These are phyloP conservation scores for Plantago coronopus DNA, from an alignment of 305 asterid genomes.

Conservation along the genomic window DNA sequence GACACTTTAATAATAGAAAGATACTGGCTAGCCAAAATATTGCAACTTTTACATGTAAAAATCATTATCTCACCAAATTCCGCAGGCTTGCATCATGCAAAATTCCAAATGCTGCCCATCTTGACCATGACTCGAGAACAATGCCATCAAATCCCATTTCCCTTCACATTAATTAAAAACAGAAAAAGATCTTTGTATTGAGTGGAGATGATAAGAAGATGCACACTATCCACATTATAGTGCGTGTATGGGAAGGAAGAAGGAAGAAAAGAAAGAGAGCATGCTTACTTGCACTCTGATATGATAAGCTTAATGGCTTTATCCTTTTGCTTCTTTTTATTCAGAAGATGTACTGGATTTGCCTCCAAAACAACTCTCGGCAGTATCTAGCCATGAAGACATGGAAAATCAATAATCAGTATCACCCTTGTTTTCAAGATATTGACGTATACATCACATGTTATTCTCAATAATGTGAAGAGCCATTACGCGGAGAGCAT, in stretches of 20 bases:
- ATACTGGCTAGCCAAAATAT: constrained; percentile 12
- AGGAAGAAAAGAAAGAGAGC: constrained; percentile 20
- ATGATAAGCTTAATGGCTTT: constrained; percentile 55
- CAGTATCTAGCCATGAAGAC: constrained; percentile 42
- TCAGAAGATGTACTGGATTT: constrained; percentile 61
- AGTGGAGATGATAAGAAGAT: constrained; percentile 1
- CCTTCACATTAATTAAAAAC: constrained; percentile 37
- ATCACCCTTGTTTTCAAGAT: constrained; percentile 13
- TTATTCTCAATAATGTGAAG: background rate
- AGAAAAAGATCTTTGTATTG: constrained; percentile 7
- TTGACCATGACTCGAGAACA: constrained; percentile 98
- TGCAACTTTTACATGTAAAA: background rate
- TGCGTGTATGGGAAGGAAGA: constrained; percentile 11
- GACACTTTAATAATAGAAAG: constrained; percentile 25
- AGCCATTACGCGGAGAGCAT: background rate
- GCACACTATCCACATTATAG: constrained; percentile 10
- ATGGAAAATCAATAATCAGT: constrained; percentile 20
- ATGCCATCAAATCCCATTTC: constrained; percentile 94
- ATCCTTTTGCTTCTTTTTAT: constrained; percentile 58
- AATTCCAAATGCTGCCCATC: constrained; percentile 93
- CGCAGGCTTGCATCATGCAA: constrained; percentile 79
- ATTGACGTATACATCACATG: background rate
- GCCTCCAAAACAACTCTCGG: constrained; percentile 87
- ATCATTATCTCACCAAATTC: constrained; percentile 42
- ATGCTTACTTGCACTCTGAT: constrained; percentile 69